Conservation (phyloP, 2,329 filamentous ascomycete genomes). For the Phialophora expanda region DNA sequence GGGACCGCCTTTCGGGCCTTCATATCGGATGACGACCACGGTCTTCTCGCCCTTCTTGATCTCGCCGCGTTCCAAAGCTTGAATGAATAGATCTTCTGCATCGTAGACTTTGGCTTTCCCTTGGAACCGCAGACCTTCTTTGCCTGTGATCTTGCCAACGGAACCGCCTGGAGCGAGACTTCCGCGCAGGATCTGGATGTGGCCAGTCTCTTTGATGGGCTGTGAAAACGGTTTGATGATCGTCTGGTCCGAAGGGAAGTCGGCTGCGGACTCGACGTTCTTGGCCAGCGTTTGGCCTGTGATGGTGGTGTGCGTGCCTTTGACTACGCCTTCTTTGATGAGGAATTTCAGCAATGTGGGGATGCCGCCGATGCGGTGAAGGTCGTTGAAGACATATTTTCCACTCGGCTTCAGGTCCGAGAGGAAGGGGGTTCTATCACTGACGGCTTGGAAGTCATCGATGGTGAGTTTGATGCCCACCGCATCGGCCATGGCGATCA, state of each 20-base stretch:
- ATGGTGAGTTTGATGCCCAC: slow-evolving; percentile 82
- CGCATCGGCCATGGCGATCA: slow-evolving; percentile 82
- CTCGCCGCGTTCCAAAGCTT: slow-evolving; percentile 68
- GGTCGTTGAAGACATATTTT: slow-evolving; percentile 66
- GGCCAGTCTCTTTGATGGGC: slow-evolving; percentile 73
- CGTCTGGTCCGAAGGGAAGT: slow-evolving; percentile 71
- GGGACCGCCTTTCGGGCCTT: slow-evolving; percentile 73
- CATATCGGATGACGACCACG: slow-evolving; percentile 76
- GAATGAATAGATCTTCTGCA: slow-evolving; percentile 71
- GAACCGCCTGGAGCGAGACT: slow-evolving; percentile 71
- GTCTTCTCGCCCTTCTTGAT: slow-evolving; percentile 78
- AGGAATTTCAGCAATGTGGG: slow-evolving; percentile 64
- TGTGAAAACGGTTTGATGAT: slow-evolving; percentile 70
- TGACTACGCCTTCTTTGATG: slow-evolving; percentile 62
- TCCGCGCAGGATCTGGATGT: slow-evolving; percentile 74
- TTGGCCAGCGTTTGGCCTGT: slow-evolving; percentile 64
- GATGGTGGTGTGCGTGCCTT: slow-evolving; percentile 65
- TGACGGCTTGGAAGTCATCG: slow-evolving; percentile 84
- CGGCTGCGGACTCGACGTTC: slow-evolving; percentile 63
- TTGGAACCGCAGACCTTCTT: slow-evolving; percentile 70
- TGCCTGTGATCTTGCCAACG: slow-evolving; percentile 78
- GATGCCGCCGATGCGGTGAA: slow-evolving; percentile 63
- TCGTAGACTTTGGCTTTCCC: slow-evolving; percentile 75
- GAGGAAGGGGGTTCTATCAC: slow-evolving; percentile 77
- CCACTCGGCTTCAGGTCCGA: slow-evolving; percentile 81